phyloP scores from a whole-genome alignment of 306 rosid species.

The Trifolium fragiferum region DNA sequence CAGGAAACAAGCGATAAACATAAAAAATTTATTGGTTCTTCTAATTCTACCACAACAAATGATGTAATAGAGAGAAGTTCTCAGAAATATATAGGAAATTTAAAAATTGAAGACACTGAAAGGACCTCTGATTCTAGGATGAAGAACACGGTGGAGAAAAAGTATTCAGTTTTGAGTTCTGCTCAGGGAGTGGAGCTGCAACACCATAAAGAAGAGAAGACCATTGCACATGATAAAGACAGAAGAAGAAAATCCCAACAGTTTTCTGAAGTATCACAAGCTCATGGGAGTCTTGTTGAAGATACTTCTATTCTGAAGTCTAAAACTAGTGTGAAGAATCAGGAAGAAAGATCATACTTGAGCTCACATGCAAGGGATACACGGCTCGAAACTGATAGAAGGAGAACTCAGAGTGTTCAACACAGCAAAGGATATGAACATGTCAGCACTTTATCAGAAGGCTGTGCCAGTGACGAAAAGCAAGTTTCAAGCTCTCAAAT shows the following conservation, averaged over 20 bases:
- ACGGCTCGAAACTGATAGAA: constrained; percentile 42
- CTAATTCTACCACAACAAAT: constrained; percentile 35
- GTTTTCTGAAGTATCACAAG: constrained; percentile 54
- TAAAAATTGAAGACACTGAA: constrained; percentile 52
- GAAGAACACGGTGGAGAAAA: constrained; percentile 48
- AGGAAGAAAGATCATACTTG: constrained; percentile 48
- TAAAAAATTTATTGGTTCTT: constrained; percentile 40
- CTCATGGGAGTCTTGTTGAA: constrained; percentile 45
- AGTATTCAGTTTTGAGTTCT: constrained; percentile 43
- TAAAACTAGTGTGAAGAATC: constrained; percentile 49
- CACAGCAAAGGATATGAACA: constrained; percentile 58
- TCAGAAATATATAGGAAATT: constrained; percentile 47
- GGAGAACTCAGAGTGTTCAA: constrained; percentile 50
- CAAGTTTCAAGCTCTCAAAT: constrained; percentile 49
- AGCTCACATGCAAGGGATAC: constrained; percentile 44
- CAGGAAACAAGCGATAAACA: constrained; percentile 48
- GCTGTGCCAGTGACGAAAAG: constrained; percentile 49
- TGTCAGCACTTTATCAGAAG: constrained; percentile 46
- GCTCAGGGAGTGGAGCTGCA: constrained; percentile 53
- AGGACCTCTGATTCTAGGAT: constrained; percentile 49
- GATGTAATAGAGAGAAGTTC: constrained; percentile 46
- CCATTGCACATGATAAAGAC: constrained; percentile 40
- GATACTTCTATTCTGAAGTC: constrained; percentile 47
- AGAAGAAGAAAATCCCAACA: constrained; percentile 54
- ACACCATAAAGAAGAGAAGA: constrained; percentile 48